phyloP scores from a whole-genome alignment of 495 filamentous ascomycete species.

The Penicillium salamii region DNA sequence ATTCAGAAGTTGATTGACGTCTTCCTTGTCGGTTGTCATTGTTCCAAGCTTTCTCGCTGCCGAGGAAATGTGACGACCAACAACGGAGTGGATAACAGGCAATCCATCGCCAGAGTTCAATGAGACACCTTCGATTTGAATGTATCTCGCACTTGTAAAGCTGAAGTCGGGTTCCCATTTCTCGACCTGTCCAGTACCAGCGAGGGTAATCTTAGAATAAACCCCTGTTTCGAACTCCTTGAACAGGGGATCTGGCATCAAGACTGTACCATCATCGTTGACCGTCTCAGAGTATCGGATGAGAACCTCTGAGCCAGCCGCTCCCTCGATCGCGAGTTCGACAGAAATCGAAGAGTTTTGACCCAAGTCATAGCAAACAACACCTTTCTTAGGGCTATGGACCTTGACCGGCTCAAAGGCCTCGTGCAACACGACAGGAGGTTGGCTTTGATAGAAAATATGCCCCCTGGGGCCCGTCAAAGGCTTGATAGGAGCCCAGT shows the following conservation, averaged over 20 bases:
- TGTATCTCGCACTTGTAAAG: conserved; percentile 29
- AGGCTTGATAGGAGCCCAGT: conserved; percentile 22
- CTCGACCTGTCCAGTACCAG: conserved; percentile 21
- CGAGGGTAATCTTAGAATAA: conserved; percentile 20
- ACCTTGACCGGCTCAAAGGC: conserved; percentile 20
- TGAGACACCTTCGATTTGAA: conserved; percentile 25
- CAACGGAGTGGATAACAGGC: conserved; percentile 20
- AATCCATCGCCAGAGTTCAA: conserved; percentile 10
- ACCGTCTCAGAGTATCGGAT: conserved; percentile 27
- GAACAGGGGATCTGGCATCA: conserved; percentile 31
- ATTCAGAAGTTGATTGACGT: conserved; percentile 24
- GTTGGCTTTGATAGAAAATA: conserved; percentile 24
- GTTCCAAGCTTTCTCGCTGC: conserved; percentile 21
- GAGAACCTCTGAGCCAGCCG: conserved; percentile 21
- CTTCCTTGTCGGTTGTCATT: conserved; percentile 27
- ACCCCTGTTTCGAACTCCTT: conserved; percentile 29
- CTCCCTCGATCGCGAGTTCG: conserved; percentile 14
- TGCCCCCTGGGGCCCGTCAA: conserved; percentile 26
- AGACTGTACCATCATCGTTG: conserved; percentile 20
- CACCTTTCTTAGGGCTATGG: conserved; percentile 10
- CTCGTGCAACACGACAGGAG: conserved; percentile 26
- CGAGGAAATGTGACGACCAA: conserved; percentile 25
- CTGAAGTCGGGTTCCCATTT: conserved; percentile 29
- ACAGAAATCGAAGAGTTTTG: conserved; percentile 28
- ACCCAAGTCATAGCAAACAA: conserved; percentile 23